phyloP scores from a whole-genome alignment of 495 filamentous ascomycete species.

The Neurospora sp. region DNA sequence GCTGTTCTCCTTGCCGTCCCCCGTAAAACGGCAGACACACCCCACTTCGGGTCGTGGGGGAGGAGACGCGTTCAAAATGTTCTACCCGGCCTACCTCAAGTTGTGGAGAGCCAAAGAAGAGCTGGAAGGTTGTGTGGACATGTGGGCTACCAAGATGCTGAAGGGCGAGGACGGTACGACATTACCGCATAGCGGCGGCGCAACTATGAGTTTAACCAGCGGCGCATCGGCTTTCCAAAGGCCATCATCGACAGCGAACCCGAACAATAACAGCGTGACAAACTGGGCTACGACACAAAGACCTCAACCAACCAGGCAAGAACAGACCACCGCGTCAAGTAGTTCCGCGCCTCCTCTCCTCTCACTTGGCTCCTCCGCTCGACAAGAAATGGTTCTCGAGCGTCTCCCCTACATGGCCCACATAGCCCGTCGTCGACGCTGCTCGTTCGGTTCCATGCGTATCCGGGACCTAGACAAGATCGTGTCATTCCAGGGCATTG shows the following conservation, averaged over 20 bases:
- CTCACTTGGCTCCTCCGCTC: slow-evolving; percentile 49
- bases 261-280: slow-evolving; percentile 1
- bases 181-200: background rate
- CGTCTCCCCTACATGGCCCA: slow-evolving; percentile 74
- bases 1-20: slow-evolving; percentile 70
- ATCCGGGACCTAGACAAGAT: slow-evolving; percentile 54
- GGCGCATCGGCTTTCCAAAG: slow-evolving; percentile 36
- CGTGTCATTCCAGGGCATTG: slow-evolving; percentile 52
- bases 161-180: slow-evolving; percentile 32
- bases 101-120: slow-evolving; percentile 73
- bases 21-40: slow-evolving; percentile 57
- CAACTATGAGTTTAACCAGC: slow-evolving; percentile 16
- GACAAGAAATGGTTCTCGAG: slow-evolving; percentile 67
- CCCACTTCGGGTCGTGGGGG: slow-evolving; percentile 31
- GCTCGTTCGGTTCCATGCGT: slow-evolving; percentile 17
- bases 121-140: slow-evolving; percentile 56
- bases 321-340: slow-evolving; percentile 3
- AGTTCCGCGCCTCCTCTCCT: slow-evolving; percentile 25
- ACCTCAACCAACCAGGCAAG: background rate
- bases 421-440: slow-evolving; percentile 39
- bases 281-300: slow-evolving; percentile 26
- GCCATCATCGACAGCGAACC: slow-evolving; percentile 16
- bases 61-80: slow-evolving; percentile 68
- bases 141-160: slow-evolving; percentile 50
- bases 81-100: slow-evolving; percentile 69